Conservation (phyloP, 345 rosid species). For the Laguncularia racemosa region DNA sequence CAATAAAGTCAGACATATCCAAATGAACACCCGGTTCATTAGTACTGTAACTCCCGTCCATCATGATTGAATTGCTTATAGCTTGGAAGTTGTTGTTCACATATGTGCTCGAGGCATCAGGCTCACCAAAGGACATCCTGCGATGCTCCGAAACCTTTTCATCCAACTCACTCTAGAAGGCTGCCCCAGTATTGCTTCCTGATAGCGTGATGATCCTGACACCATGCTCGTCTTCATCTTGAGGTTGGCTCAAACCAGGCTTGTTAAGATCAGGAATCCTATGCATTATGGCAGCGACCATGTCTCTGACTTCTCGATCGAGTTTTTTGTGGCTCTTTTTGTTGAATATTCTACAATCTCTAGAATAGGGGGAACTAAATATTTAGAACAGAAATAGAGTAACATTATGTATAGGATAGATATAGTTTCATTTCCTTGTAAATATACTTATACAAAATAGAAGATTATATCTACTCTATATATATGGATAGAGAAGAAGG, state of each 20-base stretch:
- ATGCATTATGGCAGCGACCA: constrained; percentile 38
- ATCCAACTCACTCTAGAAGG: constrained; percentile 58
- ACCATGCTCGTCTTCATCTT: constrained; percentile 32
- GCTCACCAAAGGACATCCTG: constrained; percentile 18
- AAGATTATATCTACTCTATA: no score
- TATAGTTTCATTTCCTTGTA: no score
- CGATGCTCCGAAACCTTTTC: constrained; percentile 18
- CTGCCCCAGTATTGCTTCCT: constrained; percentile 74
- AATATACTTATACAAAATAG: no score
- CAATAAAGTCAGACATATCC: constrained; percentile 44
- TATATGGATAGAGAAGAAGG: no score
- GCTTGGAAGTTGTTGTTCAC: constrained; percentile 93
- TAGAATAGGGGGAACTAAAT: no score
- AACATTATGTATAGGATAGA: no score
- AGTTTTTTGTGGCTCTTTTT: constrained; percentile 19
- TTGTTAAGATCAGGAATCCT: constrained; percentile 28
- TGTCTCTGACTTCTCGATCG: constrained; percentile 34
- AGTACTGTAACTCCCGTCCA: constrained; percentile 50
- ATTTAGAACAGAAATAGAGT: no score
- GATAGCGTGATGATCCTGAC: constrained; percentile 60
- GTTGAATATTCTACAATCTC: no score
- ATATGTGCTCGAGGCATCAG: constrained; percentile 41
- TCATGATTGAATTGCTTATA: constrained; percentile 83
- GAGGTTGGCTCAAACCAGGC: constrained; percentile 31
- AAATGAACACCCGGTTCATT: constrained; percentile 90